These are phyloP conservation scores for Geotrichum carabidarum DNA, from an alignment of 1,139 yeast species.

Conservation along the genomic window DNA sequence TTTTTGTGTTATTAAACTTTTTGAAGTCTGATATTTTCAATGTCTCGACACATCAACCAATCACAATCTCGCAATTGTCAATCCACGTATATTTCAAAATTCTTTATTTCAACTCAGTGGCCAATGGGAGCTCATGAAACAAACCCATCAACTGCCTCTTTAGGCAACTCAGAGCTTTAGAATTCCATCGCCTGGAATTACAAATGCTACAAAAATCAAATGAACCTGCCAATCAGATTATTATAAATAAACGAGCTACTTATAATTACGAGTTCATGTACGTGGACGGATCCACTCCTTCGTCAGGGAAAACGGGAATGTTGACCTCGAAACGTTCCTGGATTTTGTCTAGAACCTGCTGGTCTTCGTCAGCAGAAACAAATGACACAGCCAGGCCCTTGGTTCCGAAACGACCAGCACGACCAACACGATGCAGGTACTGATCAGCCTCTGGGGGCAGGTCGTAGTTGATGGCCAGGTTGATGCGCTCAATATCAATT, in stretches of 20 bases:
- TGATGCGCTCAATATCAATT: slow-evolving; percentile 97
- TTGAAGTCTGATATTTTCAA: neutral
- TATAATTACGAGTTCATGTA: slow-evolving; percentile 80
- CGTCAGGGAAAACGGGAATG: slow-evolving; percentile 92
- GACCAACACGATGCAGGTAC: slow-evolving; percentile 97
- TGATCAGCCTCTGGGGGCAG: slow-evolving; percentile 83
- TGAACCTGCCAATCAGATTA: slow-evolving; percentile 3
- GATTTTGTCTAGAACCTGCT: slow-evolving; percentile 83
- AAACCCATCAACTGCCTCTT: neutral
- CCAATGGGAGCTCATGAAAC: neutral
- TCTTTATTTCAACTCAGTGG: neutral
- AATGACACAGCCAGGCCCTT: slow-evolving; percentile 95
- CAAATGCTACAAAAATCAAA: neutral
- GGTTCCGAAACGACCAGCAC: slow-evolving; percentile 99
- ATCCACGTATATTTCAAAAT: neutral
- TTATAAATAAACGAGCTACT: neutral
- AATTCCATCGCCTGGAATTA: neutral
- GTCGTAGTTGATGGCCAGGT: slow-evolving; percentile 95
- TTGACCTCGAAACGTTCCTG: slow-evolving; percentile 97
- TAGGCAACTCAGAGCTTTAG: neutral
- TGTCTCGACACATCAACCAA: slow-evolving; percentile 1
- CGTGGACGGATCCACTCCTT: slow-evolving; percentile 95
- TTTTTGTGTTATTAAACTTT: neutral
- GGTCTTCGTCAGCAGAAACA: slow-evolving; percentile 80
- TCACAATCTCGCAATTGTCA: neutral